These are phyloP conservation scores for Aphanomyces astaci DNA, from an alignment of 352 stramenopile genomes.

Conservation along the genomic window DNA sequence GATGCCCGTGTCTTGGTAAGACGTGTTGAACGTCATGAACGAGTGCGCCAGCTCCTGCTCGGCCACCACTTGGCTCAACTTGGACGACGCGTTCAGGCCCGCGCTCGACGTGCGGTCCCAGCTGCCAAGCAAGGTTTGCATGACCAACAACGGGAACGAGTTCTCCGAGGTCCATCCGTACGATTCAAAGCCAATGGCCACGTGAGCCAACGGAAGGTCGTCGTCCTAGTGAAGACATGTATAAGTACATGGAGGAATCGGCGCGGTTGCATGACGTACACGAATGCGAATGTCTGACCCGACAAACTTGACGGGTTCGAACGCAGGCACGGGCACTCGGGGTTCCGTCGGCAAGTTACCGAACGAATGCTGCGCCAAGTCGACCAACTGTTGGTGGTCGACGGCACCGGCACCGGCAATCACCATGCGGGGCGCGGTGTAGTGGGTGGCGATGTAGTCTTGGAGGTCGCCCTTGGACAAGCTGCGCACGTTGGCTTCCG, in stretches of 20 bases:
- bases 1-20: slow-evolving; percentile 99
- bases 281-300: slow-evolving; percentile 89
- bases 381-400: slow-evolving; percentile 96
- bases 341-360: slow-evolving; percentile 84
- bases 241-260: neutral
- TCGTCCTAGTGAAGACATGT: slow-evolving; percentile 42
- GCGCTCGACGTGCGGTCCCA: slow-evolving; percentile 89
- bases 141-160: slow-evolving; percentile 98
- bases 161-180: slow-evolving; percentile 97
- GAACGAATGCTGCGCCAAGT: slow-evolving; percentile 96
- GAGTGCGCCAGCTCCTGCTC: slow-evolving; percentile 95
- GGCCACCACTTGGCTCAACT: slow-evolving; percentile 95
- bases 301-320: slow-evolving; percentile 78
- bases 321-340: slow-evolving; percentile 44
- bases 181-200: slow-evolving; percentile 97
- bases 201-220: slow-evolving; percentile 82
- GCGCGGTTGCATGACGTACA: slow-evolving; percentile 17
- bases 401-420: slow-evolving; percentile 96
- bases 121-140: slow-evolving; percentile 91
- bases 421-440: slow-evolving; percentile 98
- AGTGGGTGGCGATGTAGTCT: slow-evolving; percentile 99
- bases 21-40: slow-evolving; percentile 99
- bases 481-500: slow-evolving; percentile 96
- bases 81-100: slow-evolving; percentile 92
- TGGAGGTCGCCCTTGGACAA: slow-evolving; percentile 92